A percentile compares a stretch with the other conserved stretches of the same genome.
Conservation (phyloP, 495 filamentous ascomycete genomes). For the Daldinia vernicosa region DNA sequence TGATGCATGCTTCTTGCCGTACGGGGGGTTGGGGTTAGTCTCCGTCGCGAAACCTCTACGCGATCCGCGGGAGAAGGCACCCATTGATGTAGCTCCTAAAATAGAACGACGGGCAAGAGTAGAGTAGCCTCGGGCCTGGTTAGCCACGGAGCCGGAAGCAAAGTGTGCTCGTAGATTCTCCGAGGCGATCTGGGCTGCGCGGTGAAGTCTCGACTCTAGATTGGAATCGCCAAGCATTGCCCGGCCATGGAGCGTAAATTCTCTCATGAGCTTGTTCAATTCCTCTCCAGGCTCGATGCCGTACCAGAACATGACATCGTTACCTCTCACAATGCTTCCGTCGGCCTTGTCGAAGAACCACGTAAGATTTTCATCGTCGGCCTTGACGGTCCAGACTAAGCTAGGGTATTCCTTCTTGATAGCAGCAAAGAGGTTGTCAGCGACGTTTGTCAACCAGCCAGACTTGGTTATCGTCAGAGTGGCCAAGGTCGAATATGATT, state of each 20-base stretch:
- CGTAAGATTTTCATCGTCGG: slow-evolving; percentile 94
- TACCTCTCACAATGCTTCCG: slow-evolving; percentile 83
- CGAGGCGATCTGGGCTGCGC: slow-evolving; percentile 71
- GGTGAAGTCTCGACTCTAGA: slow-evolving; percentile 82
- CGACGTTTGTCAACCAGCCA: slow-evolving; percentile 93
- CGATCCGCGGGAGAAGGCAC: slow-evolving; percentile 29
- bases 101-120: slow-evolving; percentile 40
- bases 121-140: slow-evolving; percentile 45
- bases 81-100: slow-evolving; percentile 27
- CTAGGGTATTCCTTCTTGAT: slow-evolving; percentile 93
- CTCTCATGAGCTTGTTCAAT: slow-evolving; percentile 84
- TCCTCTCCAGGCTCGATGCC: slow-evolving; percentile 87
- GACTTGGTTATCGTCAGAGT: slow-evolving; percentile 96
- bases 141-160: slow-evolving; percentile 43
- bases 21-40: slow-evolving; percentile 97
- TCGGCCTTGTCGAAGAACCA: slow-evolving; percentile 99
- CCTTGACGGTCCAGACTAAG: slow-evolving; percentile 96
- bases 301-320: slow-evolving; percentile 97
- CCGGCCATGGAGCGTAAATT: slow-evolving; percentile 84
- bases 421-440: slow-evolving; percentile 95
- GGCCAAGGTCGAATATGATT: slow-evolving; percentile 76
- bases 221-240: slow-evolving; percentile 93
- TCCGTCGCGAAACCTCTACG: slow-evolving; percentile 37
- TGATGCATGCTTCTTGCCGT: slow-evolving; percentile 89
- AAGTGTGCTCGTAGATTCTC: slow-evolving; percentile 50